Conservation (phyloP, 495 filamentous ascomycete genomes). For the Acidiella bohemica region DNA sequence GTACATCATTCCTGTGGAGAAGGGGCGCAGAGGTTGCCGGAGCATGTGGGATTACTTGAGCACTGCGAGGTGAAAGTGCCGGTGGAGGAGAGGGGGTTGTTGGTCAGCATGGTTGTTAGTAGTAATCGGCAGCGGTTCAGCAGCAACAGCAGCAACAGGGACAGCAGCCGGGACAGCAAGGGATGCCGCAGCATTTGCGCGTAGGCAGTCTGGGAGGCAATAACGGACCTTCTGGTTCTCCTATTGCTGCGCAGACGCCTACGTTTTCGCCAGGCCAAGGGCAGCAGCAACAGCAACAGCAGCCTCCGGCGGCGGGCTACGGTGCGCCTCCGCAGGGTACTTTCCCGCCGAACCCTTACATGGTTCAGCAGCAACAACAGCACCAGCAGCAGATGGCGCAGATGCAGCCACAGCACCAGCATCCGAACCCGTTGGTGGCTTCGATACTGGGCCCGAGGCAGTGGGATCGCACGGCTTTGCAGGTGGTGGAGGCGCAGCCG, state of each 20-base stretch:
- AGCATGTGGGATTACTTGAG: constrained; percentile 65
- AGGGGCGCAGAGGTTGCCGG: constrained; percentile 30
- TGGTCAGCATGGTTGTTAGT: constrained; percentile 54
- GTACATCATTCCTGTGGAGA: constrained; percentile 31
- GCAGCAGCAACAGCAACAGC: constrained; percentile 3
- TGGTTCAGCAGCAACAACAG: constrained; percentile 5
- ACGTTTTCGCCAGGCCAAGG: constrained; percentile 13
- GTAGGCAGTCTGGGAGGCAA: too few relatives aligned
- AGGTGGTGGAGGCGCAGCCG: constrained; percentile 15
- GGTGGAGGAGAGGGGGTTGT: constrained; percentile 50
- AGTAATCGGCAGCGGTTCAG: constrained; percentile 7
- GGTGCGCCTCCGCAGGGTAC: not conserved
- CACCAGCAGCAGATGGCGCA: too few relatives aligned
- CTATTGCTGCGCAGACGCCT: constrained; percentile 2
- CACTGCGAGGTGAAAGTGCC: constrained; percentile 55
- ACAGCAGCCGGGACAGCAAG: constrained; percentile 7
- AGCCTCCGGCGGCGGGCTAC: constrained; percentile 10
- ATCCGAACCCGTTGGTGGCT: constrained; percentile 13
- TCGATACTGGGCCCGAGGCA: constrained; percentile 23
- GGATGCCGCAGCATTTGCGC: constrained; percentile 15
- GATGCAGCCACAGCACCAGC: too few relatives aligned
- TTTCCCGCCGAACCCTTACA: constrained; percentile 13
- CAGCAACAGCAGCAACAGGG: constrained; percentile 4
- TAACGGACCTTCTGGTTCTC: constrained; percentile 14
- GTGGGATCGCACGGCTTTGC: constrained; percentile 19